Evolutionary conservation across 139 green algal genomes (phyloP).

Genomic region (Pleodorina starrii): DNA sequence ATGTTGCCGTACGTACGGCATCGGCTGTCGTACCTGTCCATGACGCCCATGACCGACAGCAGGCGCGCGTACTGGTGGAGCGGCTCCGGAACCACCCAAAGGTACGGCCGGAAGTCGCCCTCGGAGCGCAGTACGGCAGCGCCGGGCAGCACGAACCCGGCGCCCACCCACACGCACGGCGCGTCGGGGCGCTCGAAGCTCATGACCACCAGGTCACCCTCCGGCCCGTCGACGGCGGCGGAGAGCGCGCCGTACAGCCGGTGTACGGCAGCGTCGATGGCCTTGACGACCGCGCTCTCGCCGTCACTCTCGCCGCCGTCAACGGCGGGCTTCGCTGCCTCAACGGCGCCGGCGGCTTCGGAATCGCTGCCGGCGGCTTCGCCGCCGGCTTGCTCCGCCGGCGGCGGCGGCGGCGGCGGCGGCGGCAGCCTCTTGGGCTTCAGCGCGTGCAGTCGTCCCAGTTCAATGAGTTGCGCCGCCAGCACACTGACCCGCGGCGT

Average conservation of each 20-base stretch:
- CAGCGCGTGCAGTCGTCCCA: conserved; percentile 65
- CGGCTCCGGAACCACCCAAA: conserved; percentile 61
- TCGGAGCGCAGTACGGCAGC: conserved; percentile 40
- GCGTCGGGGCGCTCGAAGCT: conserved; percentile 43
- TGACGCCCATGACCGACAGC: conserved; percentile 52
- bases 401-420: neutral
- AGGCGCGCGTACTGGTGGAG: conserved; percentile 35
- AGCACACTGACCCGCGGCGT: conserved; percentile 60
- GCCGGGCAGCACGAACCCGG: conserved; percentile 58
- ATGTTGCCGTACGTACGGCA: too few species aligned
- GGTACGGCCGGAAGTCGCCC: conserved; percentile 64
- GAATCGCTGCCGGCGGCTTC: neutral
- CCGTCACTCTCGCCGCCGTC: neutral
- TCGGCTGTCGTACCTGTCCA: too few species aligned
- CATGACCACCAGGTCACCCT: conserved; percentile 52
- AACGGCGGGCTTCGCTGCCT: neutral
- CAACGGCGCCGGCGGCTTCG: neutral
- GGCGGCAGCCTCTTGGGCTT: neutral
- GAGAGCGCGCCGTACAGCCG: conserved; percentile 36
- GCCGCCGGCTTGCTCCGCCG: neutral
- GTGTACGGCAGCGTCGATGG: conserved; percentile 7
- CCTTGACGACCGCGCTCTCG: neutral
- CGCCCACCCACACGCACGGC: conserved; percentile 50
- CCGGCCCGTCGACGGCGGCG: conserved; percentile 9
- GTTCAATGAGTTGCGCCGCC: conserved; percentile 76